Conservation (phyloP, 208 protist genomes). For the Plasmodiophora brassicae region DNA sequence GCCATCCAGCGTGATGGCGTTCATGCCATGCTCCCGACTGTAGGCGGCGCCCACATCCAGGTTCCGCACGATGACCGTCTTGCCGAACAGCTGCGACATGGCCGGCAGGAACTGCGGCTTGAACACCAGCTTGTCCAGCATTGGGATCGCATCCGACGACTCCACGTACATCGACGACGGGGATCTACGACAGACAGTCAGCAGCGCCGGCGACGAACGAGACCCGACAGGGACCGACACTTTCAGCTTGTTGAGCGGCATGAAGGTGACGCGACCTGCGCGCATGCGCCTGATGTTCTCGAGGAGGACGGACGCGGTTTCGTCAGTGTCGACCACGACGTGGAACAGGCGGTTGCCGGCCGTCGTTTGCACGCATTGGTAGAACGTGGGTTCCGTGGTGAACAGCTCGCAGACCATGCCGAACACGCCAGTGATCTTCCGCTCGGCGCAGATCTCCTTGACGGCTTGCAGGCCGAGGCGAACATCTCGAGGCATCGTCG, state of each 20-base stretch:
- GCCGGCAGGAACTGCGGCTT: constrained; percentile 70
- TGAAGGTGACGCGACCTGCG: constrained; percentile 87
- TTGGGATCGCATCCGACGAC: constrained; percentile 63
- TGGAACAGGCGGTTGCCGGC: constrained; percentile 82
- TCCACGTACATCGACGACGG: constrained; percentile 16
- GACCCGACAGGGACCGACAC: background rate
- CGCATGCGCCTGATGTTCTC: constrained; percentile 79
- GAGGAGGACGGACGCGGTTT: constrained; percentile 76
- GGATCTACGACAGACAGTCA: background rate
- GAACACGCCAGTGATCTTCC: constrained; percentile 68
- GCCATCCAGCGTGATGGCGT: constrained; percentile 83
- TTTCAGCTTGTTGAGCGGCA: constrained; percentile 82
- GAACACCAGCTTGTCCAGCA: constrained; percentile 72
- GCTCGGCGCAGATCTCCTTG: background rate
- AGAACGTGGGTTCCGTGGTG: constrained; percentile 71
- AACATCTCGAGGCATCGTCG: background rate
- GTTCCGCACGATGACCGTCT: constrained; percentile 74
- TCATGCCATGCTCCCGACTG: constrained; percentile 61
- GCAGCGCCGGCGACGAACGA: background rate
- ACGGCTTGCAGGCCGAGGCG: background rate
- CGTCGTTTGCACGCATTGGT: constrained; percentile 83
- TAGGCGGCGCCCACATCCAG: constrained; percentile 63
- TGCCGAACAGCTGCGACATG: constrained; percentile 82
- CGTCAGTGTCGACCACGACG: constrained; percentile 92
- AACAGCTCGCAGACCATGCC: constrained; percentile 92